These are phyloP conservation scores for Nannochloropsis granulata DNA, from an alignment of 108 stramenopile genomes.

Conservation along the genomic window DNA sequence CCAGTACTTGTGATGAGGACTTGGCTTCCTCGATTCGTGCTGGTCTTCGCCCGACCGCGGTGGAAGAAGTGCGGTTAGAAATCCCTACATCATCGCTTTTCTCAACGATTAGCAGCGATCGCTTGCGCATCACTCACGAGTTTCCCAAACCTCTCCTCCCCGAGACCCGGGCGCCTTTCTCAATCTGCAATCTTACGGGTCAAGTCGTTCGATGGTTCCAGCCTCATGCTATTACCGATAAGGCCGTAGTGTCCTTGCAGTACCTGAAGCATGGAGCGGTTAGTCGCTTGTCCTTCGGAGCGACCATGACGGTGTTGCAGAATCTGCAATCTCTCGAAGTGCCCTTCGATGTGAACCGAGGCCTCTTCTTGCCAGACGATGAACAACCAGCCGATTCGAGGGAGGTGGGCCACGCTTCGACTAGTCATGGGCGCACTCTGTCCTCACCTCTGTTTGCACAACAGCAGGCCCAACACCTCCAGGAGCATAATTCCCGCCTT, in stretches of 20 bases:
- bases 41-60: neutral
- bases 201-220: conserved; percentile 66
- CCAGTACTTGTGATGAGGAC: neutral
- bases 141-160: conserved; percentile 38
- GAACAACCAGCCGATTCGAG: neutral
- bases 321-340: conserved; percentile 67
- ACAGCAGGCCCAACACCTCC: no score
- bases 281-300: conserved; percentile 54
- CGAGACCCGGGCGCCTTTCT: conserved; percentile 67
- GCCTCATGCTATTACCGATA: conserved; percentile 17
- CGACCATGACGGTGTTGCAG: conserved; percentile 59
- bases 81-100: neutral
- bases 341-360: conserved; percentile 54
- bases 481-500: neutral
- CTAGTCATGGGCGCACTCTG: neutral
- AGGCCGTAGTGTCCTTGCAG: conserved; percentile 31
- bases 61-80: neutral
- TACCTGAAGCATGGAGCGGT: conserved; percentile 61
- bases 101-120: neutral
- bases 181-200: conserved; percentile 66
- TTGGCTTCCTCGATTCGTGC: neutral
- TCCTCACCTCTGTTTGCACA: no score
- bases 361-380: neutral
- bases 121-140: conserved; percentile 45
- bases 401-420: neutral